phyloP scores from a whole-genome alignment of 768 basidiomycete genomes.

The Gelatoporia subvermispora region DNA sequence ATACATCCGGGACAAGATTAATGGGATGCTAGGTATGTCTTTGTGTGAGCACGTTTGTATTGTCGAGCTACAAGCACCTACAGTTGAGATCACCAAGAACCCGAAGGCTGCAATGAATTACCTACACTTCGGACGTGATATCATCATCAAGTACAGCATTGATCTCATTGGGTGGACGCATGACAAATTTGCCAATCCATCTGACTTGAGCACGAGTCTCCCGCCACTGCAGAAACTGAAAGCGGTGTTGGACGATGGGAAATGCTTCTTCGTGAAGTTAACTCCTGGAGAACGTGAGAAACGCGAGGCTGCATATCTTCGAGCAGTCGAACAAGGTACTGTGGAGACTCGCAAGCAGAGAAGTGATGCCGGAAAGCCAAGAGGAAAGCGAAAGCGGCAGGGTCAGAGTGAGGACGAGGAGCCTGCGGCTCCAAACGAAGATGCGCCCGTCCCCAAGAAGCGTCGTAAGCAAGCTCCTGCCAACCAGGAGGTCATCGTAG shows the following conservation, averaged over 20 bases:
- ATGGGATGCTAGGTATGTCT: neutral
- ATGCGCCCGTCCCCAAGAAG: too few relatives aligned
- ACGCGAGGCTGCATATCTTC: too few relatives aligned
- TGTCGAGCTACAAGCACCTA: neutral
- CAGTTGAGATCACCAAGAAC: constrained; percentile 1
- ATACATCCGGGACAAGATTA: neutral
- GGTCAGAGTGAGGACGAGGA: too few relatives aligned
- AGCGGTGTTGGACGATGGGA: neutral
- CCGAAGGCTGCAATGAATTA: constrained; percentile 1
- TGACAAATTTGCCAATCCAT: neutral
- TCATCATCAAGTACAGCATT: neutral
- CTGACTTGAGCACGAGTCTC: neutral
- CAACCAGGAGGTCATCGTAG: too few relatives aligned
- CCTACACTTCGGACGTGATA: neutral
- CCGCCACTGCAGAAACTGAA: neutral
- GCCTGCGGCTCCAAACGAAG: too few relatives aligned
- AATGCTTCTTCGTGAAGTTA: too few relatives aligned
- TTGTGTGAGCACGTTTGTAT: neutral
- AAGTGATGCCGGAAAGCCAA: too few relatives aligned
- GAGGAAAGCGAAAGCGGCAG: too few relatives aligned
- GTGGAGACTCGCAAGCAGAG: too few relatives aligned
- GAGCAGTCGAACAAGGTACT: too few relatives aligned
- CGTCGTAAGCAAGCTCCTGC: too few relatives aligned
- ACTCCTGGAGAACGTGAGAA: too few relatives aligned
- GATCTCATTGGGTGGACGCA: neutral